Conservation (phyloP, 2,329 filamentous ascomycete species). For the Colletotrichum musicola region DNA sequence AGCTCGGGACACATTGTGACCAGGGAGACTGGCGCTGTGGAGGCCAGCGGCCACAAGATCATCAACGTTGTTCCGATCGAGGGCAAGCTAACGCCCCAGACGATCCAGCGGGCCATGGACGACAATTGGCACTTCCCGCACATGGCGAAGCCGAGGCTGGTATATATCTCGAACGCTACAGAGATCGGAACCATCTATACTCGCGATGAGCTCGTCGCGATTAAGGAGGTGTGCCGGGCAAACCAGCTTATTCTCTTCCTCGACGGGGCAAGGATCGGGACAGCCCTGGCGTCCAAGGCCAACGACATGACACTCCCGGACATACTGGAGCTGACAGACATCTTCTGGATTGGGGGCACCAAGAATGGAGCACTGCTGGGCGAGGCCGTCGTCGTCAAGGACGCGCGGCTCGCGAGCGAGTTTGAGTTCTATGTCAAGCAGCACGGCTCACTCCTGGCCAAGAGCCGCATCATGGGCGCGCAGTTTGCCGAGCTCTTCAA, state of each 20-base stretch:
- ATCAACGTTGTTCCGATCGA: conserved; percentile 59
- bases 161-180: conserved; percentile 65
- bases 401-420: conserved; percentile 54
- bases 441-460: conserved; percentile 63
- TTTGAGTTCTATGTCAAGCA: conserved; percentile 66
- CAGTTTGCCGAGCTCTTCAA: conserved; percentile 64
- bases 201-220: conserved; percentile 53
- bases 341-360: conserved; percentile 68
- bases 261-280: conserved; percentile 59
- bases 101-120: conserved; percentile 56
- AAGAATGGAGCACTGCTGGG: conserved; percentile 65
- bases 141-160: conserved; percentile 63
- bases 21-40: conserved; percentile 63
- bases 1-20: conserved; percentile 63
- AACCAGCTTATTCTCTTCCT: conserved; percentile 58
- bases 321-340: conserved; percentile 60
- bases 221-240: conserved; percentile 58
- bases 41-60: conserved; percentile 65
- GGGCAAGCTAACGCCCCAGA: conserved; percentile 60
- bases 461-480: conserved; percentile 61
- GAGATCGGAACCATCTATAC: conserved; percentile 64
- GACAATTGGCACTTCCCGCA: conserved; percentile 65
- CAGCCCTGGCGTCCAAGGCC: conserved; percentile 55
- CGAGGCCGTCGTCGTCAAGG: conserved; percentile 63
- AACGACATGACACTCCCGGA: conserved; percentile 60